Evolutionary conservation across 129 eudicot species (phyloP), one percentile per base, ranked within the genome.

Genomic region (Daucus carota): DNA sequence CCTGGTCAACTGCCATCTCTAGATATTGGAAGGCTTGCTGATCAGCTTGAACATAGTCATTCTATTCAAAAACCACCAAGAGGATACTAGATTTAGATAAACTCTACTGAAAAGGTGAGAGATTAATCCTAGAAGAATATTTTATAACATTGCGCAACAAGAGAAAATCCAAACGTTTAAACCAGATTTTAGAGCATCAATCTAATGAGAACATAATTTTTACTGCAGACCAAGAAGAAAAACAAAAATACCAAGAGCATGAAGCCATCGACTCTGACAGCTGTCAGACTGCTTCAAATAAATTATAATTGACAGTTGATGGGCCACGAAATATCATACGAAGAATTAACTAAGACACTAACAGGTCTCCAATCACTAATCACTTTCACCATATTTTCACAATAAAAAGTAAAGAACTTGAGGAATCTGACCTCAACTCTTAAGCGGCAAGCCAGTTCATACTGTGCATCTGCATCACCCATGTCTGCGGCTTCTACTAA

Each of bases 401-500:
- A 0, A 13, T 33, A n/a, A 66, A 33, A 31, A 24, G 18, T 10
- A 20, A 70, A 40, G 54, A 62, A 67, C 6, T 34, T 44, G 41
- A 1, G 63, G 42, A 71, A 33, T 38, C 81, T 65, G 72, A 92
- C 98, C 92, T 90, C 90, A 18, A 88, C 83, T 84, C 98, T 81
- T 77, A 90, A 81, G 52, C 81, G 87, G 86, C 91, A 88, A 79
- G 91, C 95, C 65, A 93, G 68, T 59, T 90, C 98, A 77, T 86
- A 90, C 59, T 80, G 95, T 44, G 98, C 98, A 78, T 93, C 95
- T 72, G 95, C 81, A 81, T 93, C 81, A 38, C 98, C 98, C 97
- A 93, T 93, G 77, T 93, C 89, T 50, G 96, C 97, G 73, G 92
- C 96, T 93, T 93, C 96, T 40, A 90, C 88, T 75, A 93, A 77